A percentile compares a stretch with the other conserved stretches of the same genome.
Conservation (phyloP, 73 alveolate species). For the Tetrahymena borealis region DNA sequence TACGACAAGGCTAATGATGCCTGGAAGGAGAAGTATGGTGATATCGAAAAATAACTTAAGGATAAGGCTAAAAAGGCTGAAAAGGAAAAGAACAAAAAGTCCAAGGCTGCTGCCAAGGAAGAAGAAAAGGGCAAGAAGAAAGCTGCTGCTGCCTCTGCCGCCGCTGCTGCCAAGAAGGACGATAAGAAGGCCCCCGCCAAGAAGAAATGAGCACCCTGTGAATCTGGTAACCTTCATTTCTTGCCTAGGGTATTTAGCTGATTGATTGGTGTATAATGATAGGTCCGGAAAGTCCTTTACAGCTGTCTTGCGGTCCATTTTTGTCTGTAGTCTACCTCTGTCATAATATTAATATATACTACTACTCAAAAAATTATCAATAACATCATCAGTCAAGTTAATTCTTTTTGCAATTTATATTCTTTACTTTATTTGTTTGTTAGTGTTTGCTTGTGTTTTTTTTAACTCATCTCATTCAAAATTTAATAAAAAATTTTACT, state of each 20-base stretch:
- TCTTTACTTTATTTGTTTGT: background rate
- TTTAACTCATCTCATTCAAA: background rate
- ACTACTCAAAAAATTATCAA: background rate
- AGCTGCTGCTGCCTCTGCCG: background rate
- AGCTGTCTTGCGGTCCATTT: background rate
- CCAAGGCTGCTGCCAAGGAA: conserved; percentile 5
- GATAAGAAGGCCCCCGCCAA: conserved; percentile 3
- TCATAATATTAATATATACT: background rate
- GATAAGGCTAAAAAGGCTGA: background rate
- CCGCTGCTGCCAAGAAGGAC: background rate
- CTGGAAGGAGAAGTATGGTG: background rate
- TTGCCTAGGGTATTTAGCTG: background rate
- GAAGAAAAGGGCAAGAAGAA: background rate
- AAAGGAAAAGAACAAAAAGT: background rate
- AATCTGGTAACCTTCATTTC: background rate
- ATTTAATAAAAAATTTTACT: background rate
- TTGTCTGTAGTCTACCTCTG: background rate
- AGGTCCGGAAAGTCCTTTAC: background rate
- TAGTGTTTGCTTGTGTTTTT: background rate
- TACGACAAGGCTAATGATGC: background rate
- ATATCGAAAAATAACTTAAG: background rate
- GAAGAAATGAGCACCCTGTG: background rate
- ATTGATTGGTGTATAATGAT: background rate
- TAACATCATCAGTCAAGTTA: background rate
- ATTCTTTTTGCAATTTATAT: background rate